These are phyloP conservation scores for Entomortierella lignicola DNA, from an alignment of 192 early-diverging fungal genomes.

Conservation along the genomic window DNA sequence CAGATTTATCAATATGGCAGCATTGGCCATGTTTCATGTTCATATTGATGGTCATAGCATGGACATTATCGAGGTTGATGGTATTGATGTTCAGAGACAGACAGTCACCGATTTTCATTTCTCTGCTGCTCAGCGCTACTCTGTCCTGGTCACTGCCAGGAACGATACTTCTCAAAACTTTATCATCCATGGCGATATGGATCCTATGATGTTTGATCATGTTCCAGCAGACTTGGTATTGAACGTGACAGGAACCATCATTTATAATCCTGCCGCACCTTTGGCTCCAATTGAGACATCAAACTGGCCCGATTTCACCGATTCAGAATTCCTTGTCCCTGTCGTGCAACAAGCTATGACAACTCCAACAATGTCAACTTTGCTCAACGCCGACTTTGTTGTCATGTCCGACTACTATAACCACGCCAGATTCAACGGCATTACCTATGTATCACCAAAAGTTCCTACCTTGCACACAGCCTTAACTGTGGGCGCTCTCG, in stretches of 20 bases:
- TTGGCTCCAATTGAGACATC: constrained; percentile 24
- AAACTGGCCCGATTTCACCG: constrained; percentile 63
- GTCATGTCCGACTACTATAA: constrained; percentile 78
- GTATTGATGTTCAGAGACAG: constrained; percentile 34
- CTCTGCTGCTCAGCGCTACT: constrained; percentile 58
- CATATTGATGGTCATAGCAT: constrained; percentile 56
- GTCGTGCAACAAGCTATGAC: constrained; percentile 50
- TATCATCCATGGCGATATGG: constrained; percentile 79
- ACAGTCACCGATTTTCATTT: constrained; percentile 40
- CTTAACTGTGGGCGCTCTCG: constrained; percentile 62
- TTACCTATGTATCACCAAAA: constrained; percentile 70
- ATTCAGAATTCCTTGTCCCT: constrained; percentile 63
- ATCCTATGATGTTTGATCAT: constrained; percentile 79
- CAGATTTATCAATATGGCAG: constrained; percentile 48
- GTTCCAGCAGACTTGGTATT: constrained; percentile 64
- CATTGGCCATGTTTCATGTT: constrained; percentile 44
- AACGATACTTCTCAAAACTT: constrained; percentile 43
- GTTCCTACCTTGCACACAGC: constrained; percentile 76
- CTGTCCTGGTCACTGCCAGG: constrained; percentile 54
- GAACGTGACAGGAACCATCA: constrained; percentile 69
- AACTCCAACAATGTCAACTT: constrained; percentile 57
- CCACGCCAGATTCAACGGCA: constrained; percentile 84
- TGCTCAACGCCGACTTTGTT: constrained; percentile 69
- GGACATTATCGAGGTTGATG: constrained; percentile 56
- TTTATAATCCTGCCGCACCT: constrained; percentile 56